Evolutionary conservation across 768 basidiomycete genomes (phyloP).

Genomic region (Hygrophorus pudorinus): DNA sequence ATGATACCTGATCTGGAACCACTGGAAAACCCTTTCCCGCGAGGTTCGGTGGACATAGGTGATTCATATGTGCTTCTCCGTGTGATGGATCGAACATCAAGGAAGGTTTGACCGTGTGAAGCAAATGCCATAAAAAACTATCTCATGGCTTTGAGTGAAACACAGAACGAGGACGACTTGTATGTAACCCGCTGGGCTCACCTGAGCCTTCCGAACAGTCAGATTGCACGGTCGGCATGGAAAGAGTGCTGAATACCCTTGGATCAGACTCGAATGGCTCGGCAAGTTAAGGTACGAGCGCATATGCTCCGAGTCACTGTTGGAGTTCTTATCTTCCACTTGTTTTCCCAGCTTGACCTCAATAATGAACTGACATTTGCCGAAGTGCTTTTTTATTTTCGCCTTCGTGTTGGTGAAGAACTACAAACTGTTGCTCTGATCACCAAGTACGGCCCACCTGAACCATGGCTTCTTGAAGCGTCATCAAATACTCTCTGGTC

Average conservation of each 20-base stretch:
- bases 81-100: neutral
- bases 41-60: slow-evolving; percentile 1
- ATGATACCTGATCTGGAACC: slow-evolving; percentile 10
- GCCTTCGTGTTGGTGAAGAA: too few species aligned
- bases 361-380: too few species aligned
- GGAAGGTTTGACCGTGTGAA: neutral
- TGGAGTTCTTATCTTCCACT: too few species aligned
- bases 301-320: too few species aligned
- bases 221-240: slow-evolving; percentile 15
- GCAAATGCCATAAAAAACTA: neutral
- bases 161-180: neutral
- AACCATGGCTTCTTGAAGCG: too few species aligned
- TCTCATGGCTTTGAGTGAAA: neutral
- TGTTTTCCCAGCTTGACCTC: too few species aligned
- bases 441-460: too few species aligned
- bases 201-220: slow-evolving; percentile 15
- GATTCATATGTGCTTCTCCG: neutral
- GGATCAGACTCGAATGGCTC: neutral
- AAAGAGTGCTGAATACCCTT: slow-evolving; percentile 5
- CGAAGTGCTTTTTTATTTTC: too few species aligned
- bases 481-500: too few species aligned
- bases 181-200: slow-evolving; percentile 12
- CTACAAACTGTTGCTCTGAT: too few species aligned
- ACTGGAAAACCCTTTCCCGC: slow-evolving; percentile 13
- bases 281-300: slow-evolving; percentile 1